A percentile compares a stretch with the other conserved stretches of the same genome.
Evolutionary conservation across 306 rosid genomes (phyloP).

Genomic region (Boehmeria nivea): DNA sequence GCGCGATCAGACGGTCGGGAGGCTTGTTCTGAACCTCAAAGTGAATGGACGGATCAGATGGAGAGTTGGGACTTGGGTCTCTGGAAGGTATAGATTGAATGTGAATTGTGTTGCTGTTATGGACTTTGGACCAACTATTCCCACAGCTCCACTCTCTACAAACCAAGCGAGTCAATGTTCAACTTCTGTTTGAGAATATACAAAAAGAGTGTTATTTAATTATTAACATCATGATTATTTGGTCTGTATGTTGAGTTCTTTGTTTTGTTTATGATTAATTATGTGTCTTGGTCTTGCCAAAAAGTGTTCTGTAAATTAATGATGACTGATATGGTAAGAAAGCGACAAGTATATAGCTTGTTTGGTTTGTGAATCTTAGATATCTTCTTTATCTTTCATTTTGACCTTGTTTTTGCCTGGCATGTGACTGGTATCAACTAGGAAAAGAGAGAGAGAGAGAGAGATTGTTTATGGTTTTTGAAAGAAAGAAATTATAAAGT

Average conservation of each 20-base stretch:
- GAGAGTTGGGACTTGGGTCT: constrained; percentile 94
- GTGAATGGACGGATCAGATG: constrained; percentile 71
- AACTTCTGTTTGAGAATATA: constrained; percentile 42
- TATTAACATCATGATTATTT: background rate
- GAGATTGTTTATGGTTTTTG: constrained; percentile 27
- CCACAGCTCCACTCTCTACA: constrained; percentile 46
- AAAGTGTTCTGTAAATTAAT: constrained; percentile 24
- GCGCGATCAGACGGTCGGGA: constrained; percentile 65
- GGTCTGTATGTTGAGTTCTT: constrained; percentile 8
- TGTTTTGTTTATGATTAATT: constrained; percentile 11
- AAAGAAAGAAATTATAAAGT: no score
- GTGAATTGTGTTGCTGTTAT: constrained; percentile 65
- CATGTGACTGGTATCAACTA: no score
- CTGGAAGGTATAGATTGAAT: constrained; percentile 63
- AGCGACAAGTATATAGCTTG: constrained; percentile 25
- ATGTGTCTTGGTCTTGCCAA: background rate
- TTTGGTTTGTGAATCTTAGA: constrained; percentile 27
- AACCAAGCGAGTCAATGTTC: constrained; percentile 64
- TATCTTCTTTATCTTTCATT: constrained; percentile 14
- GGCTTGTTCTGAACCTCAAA: constrained; percentile 48
- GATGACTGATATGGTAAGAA: constrained; percentile 22
- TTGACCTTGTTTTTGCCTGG: no score
- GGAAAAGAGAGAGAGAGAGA: no score
- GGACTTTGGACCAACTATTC: constrained; percentile 50
- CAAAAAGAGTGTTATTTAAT: background rate